A percentile compares a stretch with the other conserved stretches of the same genome.
These are phyloP conservation scores for Inonotus hispidus DNA, from an alignment of 1,284 basidiomycete species.

Conservation along the genomic window DNA sequence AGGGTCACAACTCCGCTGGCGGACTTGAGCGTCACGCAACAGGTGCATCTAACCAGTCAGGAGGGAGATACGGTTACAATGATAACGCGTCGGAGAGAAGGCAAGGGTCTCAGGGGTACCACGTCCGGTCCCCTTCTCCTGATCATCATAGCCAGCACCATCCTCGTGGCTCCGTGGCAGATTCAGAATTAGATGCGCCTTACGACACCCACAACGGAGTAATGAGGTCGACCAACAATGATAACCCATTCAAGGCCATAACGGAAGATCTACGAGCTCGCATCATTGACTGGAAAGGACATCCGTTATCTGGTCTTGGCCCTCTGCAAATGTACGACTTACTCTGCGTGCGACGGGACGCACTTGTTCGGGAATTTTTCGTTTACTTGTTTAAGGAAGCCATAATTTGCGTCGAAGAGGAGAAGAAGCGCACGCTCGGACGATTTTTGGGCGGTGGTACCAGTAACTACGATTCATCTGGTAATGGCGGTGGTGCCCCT, in stretches of 20 bases:
- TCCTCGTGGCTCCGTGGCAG: constrained; percentile 12
- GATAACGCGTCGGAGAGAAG: constrained; percentile 12
- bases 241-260: constrained; percentile 72
- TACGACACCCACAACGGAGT: constrained; percentile 11
- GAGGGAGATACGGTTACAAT: constrained; percentile 11
- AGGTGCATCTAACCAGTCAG: constrained; percentile 2
- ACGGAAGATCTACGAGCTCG: constrained; percentile 84
- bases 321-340: constrained; percentile 88
- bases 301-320: constrained; percentile 83
- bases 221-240: constrained; percentile 36
- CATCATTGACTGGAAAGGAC: constrained; percentile 92
- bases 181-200: constrained; percentile 19
- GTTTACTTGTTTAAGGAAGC: constrained; percentile 97
- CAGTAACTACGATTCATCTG: constrained; percentile 37
- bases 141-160: constrained; percentile 12
- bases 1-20: constrained; percentile 23
- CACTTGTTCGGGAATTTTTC: constrained; percentile 84
- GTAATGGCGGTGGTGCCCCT: constrained; percentile 29
- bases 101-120: constrained; percentile 10
- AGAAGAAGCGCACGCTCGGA: constrained; percentile 77
- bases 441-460: constrained; percentile 44
- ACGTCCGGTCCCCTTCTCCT: constrained; percentile 17
- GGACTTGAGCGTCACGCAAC: constrained; percentile 9
- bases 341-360: constrained; percentile 81
- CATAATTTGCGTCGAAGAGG: constrained; percentile 93